phyloP scores from a whole-genome alignment of 179 eudicot species.

The Silene noctiflora region DNA sequence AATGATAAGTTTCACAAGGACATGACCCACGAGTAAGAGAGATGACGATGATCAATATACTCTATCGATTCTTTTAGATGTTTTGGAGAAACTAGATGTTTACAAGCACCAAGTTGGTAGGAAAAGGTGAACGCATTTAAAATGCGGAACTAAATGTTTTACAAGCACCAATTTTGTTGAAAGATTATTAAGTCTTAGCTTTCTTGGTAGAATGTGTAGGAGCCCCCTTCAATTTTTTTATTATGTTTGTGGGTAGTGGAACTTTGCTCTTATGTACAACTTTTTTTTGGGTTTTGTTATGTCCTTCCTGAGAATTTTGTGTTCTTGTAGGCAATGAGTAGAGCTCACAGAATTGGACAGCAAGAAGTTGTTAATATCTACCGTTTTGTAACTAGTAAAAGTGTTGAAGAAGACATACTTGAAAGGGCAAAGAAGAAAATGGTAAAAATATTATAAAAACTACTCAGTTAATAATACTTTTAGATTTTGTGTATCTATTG shows the following conservation, averaged over 20 bases:
- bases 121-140: not conserved
- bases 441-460: constrained; percentile 46
- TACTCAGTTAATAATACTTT: not conserved
- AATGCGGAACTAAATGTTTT: not conserved
- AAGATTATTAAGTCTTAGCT: not conserved
- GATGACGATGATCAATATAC: not conserved
- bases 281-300: not conserved
- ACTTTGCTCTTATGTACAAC: not conserved
- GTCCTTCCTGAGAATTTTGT: constrained; percentile 1
- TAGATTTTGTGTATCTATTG: constrained; percentile 1
- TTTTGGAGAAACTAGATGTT: not conserved
- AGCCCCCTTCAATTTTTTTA: not conserved
- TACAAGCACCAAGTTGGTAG: not conserved
- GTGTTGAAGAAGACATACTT: constrained; percentile 98
- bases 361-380: constrained; percentile 98
- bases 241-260: not conserved
- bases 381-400: constrained; percentile 96
- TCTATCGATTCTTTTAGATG: not conserved
- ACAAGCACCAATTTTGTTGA: not conserved
- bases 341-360: constrained; percentile 99
- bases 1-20: not conserved
- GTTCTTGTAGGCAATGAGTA: constrained; percentile 81
- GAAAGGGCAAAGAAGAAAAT: constrained; percentile 99
- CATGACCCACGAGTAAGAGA: not conserved
- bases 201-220: not conserved